These are phyloP conservation scores for Xylaria intraflava DNA, from an alignment of 495 filamentous ascomycete genomes.

Conservation along the genomic window DNA sequence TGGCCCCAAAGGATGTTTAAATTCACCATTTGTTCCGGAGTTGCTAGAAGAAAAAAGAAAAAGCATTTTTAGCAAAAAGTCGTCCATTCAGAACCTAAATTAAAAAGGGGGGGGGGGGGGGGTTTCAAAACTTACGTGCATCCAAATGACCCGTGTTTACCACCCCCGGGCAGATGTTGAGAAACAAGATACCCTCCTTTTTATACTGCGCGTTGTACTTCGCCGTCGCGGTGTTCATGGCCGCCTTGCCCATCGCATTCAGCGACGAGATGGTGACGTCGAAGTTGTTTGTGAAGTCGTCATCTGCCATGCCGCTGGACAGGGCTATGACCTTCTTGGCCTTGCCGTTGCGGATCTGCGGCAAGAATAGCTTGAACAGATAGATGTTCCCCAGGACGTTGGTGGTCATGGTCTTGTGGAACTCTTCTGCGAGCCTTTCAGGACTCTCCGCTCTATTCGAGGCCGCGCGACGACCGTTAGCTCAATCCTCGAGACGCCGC, in stretches of 20 bases:
- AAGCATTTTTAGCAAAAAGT: not conserved
- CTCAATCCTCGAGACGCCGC: not conserved
- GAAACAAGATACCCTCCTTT: slow-evolving; percentile 46
- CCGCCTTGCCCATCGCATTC: slow-evolving; percentile 35
- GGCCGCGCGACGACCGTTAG: not conserved
- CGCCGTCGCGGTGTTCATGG: slow-evolving; percentile 38
- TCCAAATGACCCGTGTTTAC: slow-evolving; percentile 31
- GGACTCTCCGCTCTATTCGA: slow-evolving; percentile 23
- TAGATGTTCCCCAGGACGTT: slow-evolving; percentile 49
- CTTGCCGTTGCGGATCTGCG: slow-evolving; percentile 42
- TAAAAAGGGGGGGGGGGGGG: too few relatives aligned
- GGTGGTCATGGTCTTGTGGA: slow-evolving; percentile 30
- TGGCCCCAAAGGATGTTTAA: slow-evolving; percentile 27
- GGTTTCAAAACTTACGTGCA: not conserved
- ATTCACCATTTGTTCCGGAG: slow-evolving; percentile 29
- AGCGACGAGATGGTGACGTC: slow-evolving; percentile 20
- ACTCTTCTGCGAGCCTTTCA: slow-evolving; percentile 21
- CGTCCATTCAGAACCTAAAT: too few relatives aligned
- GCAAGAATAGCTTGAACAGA: slow-evolving; percentile 46
- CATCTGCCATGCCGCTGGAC: slow-evolving; percentile 41
- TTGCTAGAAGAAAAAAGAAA: slow-evolving; percentile 23
- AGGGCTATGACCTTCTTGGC: slow-evolving; percentile 52
- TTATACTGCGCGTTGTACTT: slow-evolving; percentile 48
- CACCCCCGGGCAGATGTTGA: slow-evolving; percentile 43
- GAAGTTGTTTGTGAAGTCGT: slow-evolving; percentile 23